Percentiles rank a stretch among this genome's conserved stretches.
Evolutionary conservation across 805 yeast genomes (phyloP).

Genomic region (Lipomyces japonicus): DNA sequence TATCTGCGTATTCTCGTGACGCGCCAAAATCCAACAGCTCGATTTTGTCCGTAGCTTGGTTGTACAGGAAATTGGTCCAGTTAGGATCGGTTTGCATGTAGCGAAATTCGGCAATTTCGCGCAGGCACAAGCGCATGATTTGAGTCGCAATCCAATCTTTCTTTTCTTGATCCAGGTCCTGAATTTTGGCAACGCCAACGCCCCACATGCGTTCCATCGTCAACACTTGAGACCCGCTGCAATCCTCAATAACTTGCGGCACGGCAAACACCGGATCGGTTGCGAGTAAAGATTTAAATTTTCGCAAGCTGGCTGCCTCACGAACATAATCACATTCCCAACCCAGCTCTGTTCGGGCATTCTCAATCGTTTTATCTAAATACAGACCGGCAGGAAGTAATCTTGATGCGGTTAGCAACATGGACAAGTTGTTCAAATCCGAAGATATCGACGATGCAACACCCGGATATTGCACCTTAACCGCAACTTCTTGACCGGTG

Average conservation of each 20-base stretch:
- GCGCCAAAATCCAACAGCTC: constrained; percentile 96
- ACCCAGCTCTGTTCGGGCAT: constrained; percentile 86
- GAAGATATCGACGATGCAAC: constrained; percentile 91
- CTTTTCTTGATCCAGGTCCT: constrained; percentile 60
- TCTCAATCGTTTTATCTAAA: constrained; percentile 84
- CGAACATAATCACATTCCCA: constrained; percentile 97
- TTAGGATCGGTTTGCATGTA: constrained; percentile 99
- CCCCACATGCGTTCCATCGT: constrained; percentile 91
- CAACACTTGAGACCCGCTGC: constrained; percentile 76
- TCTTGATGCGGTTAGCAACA: constrained; percentile 80
- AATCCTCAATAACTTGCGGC: constrained; percentile 72
- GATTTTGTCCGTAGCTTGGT: constrained; percentile 62
- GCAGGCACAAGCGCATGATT: constrained; percentile 79
- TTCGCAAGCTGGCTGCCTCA: constrained; percentile 73
- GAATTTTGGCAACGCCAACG: constrained; percentile 69
- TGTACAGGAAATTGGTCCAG: constrained; percentile 95
- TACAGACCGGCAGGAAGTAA: constrained; percentile 88
- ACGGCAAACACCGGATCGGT: constrained; percentile 65
- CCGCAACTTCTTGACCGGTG: constrained; percentile 56
- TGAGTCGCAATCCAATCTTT: constrained; percentile 78
- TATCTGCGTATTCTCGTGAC: constrained; percentile 68
- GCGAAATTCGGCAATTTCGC: constrained; percentile 76
- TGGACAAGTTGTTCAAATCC: constrained; percentile 78
- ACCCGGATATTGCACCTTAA: constrained; percentile 96
- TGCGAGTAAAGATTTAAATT: constrained; percentile 59